Evolutionary conservation across 164 flowering plant species (phyloP).

Genomic region (Chimonanthus salicifolius): DNA sequence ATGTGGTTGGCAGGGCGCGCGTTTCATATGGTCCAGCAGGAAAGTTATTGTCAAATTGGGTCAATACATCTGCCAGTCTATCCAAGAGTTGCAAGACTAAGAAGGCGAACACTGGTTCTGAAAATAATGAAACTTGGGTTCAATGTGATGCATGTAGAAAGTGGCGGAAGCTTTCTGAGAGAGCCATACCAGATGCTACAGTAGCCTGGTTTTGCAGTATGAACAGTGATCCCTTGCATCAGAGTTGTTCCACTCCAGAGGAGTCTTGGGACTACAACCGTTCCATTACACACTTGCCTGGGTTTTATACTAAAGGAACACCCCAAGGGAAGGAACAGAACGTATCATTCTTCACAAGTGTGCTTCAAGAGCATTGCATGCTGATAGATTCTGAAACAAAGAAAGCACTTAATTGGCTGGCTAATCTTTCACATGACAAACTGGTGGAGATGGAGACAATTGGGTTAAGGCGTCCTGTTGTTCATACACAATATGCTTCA

Average conservation of each 20-base stretch:
- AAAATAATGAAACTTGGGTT: constrained; percentile 68
- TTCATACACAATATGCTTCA: constrained; percentile 27
- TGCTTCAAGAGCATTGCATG: constrained; percentile 64
- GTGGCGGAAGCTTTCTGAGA: constrained; percentile 67
- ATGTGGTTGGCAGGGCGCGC: constrained; percentile 16
- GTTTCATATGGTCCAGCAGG: constrained; percentile 6
- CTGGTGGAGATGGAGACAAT: constrained; percentile 71
- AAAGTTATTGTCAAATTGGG: constrained; percentile 12
- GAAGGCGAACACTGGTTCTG: constrained; percentile 19
- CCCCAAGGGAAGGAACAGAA: constrained; percentile 57
- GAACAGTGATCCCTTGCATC: constrained; percentile 58
- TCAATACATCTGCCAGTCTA: constrained; percentile 12
- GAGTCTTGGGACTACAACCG: constrained; percentile 53
- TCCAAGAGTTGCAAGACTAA: constrained; percentile 13
- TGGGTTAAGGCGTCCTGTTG: constrained; percentile 61
- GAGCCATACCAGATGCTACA: constrained; percentile 32
- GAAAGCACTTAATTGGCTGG: constrained; percentile 78
- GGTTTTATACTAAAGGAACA: constrained; percentile 65
- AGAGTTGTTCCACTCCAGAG: constrained; percentile 70
- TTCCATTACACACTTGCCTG: constrained; percentile 59
- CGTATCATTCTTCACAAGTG: constrained; percentile 64
- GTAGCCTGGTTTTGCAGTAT: constrained; percentile 92
- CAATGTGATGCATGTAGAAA: constrained; percentile 89
- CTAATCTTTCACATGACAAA: constrained; percentile 52
- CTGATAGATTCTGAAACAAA: constrained; percentile 47